Base-by-base conservation (phyloP, 768 basidiomycete genomes). In the Tubosaeta sp. region DNA sequence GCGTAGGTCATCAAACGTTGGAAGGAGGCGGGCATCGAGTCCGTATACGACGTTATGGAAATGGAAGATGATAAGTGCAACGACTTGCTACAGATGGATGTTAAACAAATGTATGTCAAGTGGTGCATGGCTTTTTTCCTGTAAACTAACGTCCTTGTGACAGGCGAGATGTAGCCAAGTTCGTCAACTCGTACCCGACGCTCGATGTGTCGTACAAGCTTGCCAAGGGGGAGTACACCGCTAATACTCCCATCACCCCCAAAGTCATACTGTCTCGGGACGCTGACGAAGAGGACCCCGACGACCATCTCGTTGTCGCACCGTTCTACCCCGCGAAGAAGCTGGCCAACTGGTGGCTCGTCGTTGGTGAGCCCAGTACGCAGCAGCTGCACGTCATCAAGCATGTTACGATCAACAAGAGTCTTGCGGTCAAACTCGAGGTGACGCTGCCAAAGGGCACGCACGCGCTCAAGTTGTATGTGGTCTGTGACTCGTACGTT, bases 11-110 rank as follows among this genome's bases (percentile, higher is more conserved):
- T 98, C 65, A 81, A 84, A 62, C 83, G 94, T 10, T 97, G 94
- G 75, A 88, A 88, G 64, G 81, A 77, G 0, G 88, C 85, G 7
- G 81, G 81, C 7, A 76, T 97, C 49, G 91, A 92, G 54, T 88
- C 89, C 1, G 94, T 99, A 0, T 97, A 97, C 66, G 97, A 98
- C 65, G 80, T 98, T 56, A 97, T 97, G 91, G 97, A 98, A 68
- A 84, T 98, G 84, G 97, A 98, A 64, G 95, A 97, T 61, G 87
- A 89, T 53, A 79, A 90, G 64, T 81, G 97, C 33, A 88, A 82
- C 51, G 74, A 84, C 49, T 72, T 97, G 22, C 71, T 98, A 27
- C 83, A 86, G 63, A 93, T 99, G 91, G 83, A 85, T 50, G 75
- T 85, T 1, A 74, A 78, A 37, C 89, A 97, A 67, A 91, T 98